phyloP scores from a whole-genome alignment of 2,329 filamentous ascomycete species.

The Ramichloridium luteum region DNA sequence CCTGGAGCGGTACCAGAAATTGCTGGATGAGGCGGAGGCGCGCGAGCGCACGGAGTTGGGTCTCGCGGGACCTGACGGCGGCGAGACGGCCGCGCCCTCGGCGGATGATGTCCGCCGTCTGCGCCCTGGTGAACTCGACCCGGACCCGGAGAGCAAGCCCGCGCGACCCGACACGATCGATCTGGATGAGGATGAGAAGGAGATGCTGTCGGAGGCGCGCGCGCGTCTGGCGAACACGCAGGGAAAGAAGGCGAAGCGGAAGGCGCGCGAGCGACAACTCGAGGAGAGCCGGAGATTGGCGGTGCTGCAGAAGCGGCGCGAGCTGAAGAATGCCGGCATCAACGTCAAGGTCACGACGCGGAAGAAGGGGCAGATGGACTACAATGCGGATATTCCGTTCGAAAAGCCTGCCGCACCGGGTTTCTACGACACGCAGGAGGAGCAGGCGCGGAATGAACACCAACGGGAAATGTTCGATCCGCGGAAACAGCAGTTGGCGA shows the following conservation, averaged over 20 bases:
- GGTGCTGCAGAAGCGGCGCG: slow-evolving; percentile 83
- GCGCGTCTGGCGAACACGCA: slow-evolving; percentile 94
- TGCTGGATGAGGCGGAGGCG: slow-evolving; percentile 90
- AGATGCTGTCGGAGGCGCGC: slow-evolving; percentile 96
- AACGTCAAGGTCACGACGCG: slow-evolving; percentile 89
- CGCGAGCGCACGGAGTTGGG: slow-evolving; percentile 65
- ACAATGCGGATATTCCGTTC: slow-evolving; percentile 97
- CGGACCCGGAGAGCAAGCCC: slow-evolving; percentile 94
- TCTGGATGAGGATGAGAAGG: slow-evolving; percentile 97
- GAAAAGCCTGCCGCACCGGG: slow-evolving; percentile 81
- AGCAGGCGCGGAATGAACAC: slow-evolving; percentile 66
- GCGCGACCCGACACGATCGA: slow-evolving; percentile 94
- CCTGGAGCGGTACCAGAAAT: slow-evolving; percentile 89
- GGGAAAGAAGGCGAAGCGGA: slow-evolving; percentile 97
- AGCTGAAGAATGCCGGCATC: slow-evolving; percentile 94
- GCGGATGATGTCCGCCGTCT: slow-evolving; percentile 85
- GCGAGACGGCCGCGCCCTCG: slow-evolving; percentile 73
- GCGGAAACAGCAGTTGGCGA: slow-evolving; percentile 76
- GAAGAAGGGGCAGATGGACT: slow-evolving; percentile 97
- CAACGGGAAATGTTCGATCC: slow-evolving; percentile 82
- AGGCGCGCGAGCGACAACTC: slow-evolving; percentile 87
- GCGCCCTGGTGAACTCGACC: slow-evolving; percentile 78
- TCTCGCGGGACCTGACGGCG: slow-evolving; percentile 73
- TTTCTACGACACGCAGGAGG: slow-evolving; percentile 87
- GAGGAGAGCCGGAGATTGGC: slow-evolving; percentile 88